Evolutionary conservation across 2,329 filamentous ascomycete genomes (phyloP).

Genomic region (Fusarium paranaense): DNA sequence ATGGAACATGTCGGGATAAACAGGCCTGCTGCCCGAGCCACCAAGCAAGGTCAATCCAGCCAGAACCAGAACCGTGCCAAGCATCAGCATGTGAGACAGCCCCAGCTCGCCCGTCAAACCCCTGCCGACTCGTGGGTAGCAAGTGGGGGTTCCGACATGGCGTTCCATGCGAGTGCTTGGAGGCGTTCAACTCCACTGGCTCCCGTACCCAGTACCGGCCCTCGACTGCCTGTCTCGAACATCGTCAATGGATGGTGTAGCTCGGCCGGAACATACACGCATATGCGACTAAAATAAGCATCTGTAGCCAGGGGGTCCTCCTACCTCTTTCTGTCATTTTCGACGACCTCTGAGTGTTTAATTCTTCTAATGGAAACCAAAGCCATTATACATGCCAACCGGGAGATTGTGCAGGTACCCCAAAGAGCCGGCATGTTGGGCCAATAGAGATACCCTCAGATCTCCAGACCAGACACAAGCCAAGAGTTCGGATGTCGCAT

Average conservation of each 20-base stretch:
- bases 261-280: constrained; percentile 13
- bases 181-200: constrained; percentile 28
- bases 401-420: background rate
- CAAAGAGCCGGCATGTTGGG: background rate
- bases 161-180: constrained; percentile 43
- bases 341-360: constrained; percentile 35
- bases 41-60: constrained; percentile 8
- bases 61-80: background rate
- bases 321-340: constrained; percentile 21
- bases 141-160: constrained; percentile 42
- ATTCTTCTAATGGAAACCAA: constrained; percentile 41
- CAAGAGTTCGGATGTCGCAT: constrained; percentile 13
- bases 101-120: constrained; percentile 28
- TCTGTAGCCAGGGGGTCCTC: constrained; percentile 35
- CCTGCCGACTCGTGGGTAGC: constrained; percentile 40
- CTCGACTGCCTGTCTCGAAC: constrained; percentile 34
- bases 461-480: background rate
- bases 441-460: background rate
- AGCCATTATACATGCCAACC: constrained; percentile 9
- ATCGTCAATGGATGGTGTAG: constrained; percentile 24
- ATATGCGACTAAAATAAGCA: constrained; percentile 45
- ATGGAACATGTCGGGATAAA: constrained; percentile 41
- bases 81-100: constrained; percentile 32
- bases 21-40: constrained; percentile 24
- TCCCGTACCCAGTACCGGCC: constrained; percentile 27